These are phyloP conservation scores for Metschnikowia corniflorae DNA, from an alignment of 805 yeast species.

Conservation along the genomic window DNA sequence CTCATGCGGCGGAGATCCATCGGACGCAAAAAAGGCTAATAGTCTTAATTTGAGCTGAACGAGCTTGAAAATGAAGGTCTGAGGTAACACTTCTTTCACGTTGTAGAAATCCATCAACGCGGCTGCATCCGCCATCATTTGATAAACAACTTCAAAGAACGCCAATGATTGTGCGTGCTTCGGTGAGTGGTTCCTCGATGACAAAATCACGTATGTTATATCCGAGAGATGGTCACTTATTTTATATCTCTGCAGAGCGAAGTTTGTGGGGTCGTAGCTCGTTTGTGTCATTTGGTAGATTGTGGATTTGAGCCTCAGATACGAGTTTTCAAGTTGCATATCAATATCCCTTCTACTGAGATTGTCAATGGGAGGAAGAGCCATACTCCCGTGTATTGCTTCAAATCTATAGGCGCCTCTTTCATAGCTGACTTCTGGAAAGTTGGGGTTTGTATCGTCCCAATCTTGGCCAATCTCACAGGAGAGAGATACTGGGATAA, in stretches of 20 bases:
- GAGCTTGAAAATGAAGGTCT: background rate
- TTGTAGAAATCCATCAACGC: background rate
- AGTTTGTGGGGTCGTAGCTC: background rate
- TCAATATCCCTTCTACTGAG: too few relatives aligned
- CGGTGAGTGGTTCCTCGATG: background rate
- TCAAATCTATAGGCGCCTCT: too few relatives aligned
- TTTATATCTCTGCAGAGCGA: background rate
- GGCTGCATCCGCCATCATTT: background rate
- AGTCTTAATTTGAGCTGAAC: slow-evolving; percentile 1
- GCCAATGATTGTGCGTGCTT: background rate
- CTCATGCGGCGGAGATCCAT: background rate
- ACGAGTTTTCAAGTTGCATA: background rate
- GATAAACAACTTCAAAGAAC: background rate
- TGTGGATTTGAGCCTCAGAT: background rate
- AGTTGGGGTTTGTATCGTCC: too few relatives aligned
- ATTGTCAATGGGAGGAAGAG: too few relatives aligned
- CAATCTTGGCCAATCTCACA: too few relatives aligned
- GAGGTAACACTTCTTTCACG: background rate
- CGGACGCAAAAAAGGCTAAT: background rate
- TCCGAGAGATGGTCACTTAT: background rate
- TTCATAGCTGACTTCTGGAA: too few relatives aligned
- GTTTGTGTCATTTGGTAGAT: background rate
- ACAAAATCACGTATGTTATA: too few relatives aligned
- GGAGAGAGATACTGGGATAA: too few relatives aligned
- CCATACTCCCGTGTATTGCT: too few relatives aligned